Percentiles rank a stretch among this genome's conserved stretches.
Evolutionary conservation across 2,329 filamentous ascomycete species (phyloP).

Genomic region (Pseudopithomyces maydicus): DNA sequence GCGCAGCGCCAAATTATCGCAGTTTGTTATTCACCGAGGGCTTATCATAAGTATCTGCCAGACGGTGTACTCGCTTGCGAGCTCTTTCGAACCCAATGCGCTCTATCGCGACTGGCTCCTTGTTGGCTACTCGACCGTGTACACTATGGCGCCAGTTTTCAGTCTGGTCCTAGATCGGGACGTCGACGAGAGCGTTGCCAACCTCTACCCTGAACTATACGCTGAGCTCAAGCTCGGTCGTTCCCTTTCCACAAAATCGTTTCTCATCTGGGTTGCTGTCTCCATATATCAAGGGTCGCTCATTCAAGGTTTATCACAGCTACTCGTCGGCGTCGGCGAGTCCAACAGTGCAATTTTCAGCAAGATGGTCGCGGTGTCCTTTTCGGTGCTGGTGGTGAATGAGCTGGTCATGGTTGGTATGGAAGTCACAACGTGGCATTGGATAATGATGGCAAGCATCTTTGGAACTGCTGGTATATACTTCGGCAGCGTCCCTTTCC

Average conservation of each 20-base stretch:
- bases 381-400: slow-evolving; percentile 89
- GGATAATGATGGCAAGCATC: slow-evolving; percentile 84
- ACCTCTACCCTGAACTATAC: slow-evolving; percentile 95
- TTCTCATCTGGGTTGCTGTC: slow-evolving; percentile 95
- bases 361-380: slow-evolving; percentile 85
- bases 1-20: slow-evolving; percentile 89
- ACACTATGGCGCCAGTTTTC: slow-evolving; percentile 92
- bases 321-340: slow-evolving; percentile 75
- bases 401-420: slow-evolving; percentile 97
- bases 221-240: slow-evolving; percentile 92
- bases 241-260: slow-evolving; percentile 87
- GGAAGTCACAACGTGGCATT: slow-evolving; percentile 96
- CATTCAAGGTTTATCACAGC: slow-evolving; percentile 91
- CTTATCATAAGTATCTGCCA: slow-evolving; percentile 95
- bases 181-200: slow-evolving; percentile 90
- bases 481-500: slow-evolving; percentile 80
- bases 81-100: slow-evolving; percentile 89
- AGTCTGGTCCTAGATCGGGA: slow-evolving; percentile 93
- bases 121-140: slow-evolving; percentile 94
- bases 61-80: slow-evolving; percentile 95
- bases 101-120: slow-evolving; percentile 94
- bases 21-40: slow-evolving; percentile 97
- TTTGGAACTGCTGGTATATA: slow-evolving; percentile 83
- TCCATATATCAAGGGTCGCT: slow-evolving; percentile 94
- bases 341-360: slow-evolving; percentile 36